Base-by-base conservation (phyloP, 768 basidiomycete genomes). In the Tricholoma bakamatsutake region DNA sequence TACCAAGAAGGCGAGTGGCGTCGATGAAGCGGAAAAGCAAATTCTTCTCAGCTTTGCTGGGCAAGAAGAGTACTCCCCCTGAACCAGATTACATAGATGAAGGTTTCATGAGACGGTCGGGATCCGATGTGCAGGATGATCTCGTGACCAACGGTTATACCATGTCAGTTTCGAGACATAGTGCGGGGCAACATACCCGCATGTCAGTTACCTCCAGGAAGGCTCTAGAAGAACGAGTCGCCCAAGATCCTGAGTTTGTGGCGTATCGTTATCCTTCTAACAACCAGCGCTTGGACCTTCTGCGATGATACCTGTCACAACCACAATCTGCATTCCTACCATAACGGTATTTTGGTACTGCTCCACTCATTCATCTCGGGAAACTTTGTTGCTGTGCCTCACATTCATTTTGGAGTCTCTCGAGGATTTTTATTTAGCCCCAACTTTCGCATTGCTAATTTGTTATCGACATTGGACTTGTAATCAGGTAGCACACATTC, bases 221-320 rank as follows among this genome's bases (percentile, higher is more conserved):
- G 73, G 83, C 83, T 47, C 75, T 90, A 53, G 88, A 89, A 62
- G 83, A 86, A 61, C 76, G 90, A 18, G 88, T 93, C n/a, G 79
- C 85, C n/a, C 91, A 89, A 69, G 90, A 91, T 66, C 70, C 81
- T 3, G 88, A 92, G 15, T 93, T 93, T 64, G 84, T 93, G 57
- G 88, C 90, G 3, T 92, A 93, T 67, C 83, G 90, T 39, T 93
- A 93, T 68, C 91, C 91, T 6, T 91, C 90, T 12, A 81, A 77
- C 59, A 85, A 88, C 61, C 85, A 88, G 61, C 82, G 79, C 37
- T 63, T 87, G 59, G 84, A 85, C 65, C 74, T 88, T 40, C 63
- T 87, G 54, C 81, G 77, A 61, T 81, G 65, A 71, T 57, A 17
- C 43, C 30, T 3, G 28, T 40, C 37, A 24, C 37, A 24, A 34